Evolutionary conservation across 352 stramenopile genomes (phyloP).

Genomic region (Globisporangium apiculatum): DNA sequence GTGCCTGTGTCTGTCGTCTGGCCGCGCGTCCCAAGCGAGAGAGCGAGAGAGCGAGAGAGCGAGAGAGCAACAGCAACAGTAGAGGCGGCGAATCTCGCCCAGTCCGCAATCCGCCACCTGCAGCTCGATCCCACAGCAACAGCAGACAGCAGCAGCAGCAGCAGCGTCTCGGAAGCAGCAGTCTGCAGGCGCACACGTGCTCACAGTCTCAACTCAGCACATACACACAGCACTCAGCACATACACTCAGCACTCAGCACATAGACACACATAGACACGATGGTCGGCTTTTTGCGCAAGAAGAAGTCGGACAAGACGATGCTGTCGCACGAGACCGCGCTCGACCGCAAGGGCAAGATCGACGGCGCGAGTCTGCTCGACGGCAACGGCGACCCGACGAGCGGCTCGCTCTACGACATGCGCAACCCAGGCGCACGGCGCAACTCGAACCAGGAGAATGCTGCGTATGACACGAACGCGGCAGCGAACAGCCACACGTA

Average conservation of each 20-base stretch:
- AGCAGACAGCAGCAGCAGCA: background rate
- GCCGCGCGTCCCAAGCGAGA: background rate
- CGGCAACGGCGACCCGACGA: conserved; percentile 71
- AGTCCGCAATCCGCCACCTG: conserved; percentile 3
- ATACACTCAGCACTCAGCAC: conserved; percentile 2
- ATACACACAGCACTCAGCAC: background rate
- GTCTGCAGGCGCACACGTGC: background rate
- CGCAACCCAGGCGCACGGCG: conserved; percentile 24
- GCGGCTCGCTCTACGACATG: conserved; percentile 61
- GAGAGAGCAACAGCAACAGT: background rate
- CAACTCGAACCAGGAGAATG: conserved; percentile 62
- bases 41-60: background rate
- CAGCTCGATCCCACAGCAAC: background rate
- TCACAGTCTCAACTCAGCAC: background rate
- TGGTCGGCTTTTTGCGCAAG: conserved; percentile 83
- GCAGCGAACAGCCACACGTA: conserved; percentile 30
- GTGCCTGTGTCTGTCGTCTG: background rate
- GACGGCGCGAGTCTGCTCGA: conserved; percentile 79
- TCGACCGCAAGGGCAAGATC: conserved; percentile 81
- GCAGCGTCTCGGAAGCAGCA: background rate
- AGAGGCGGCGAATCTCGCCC: background rate
- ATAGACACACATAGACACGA: conserved; percentile 13
- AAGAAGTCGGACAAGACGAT: conserved; percentile 74
- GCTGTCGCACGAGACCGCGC: conserved; percentile 60
- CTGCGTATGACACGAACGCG: conserved; percentile 7